These are phyloP conservation scores for Biscogniauxia mediterranea DNA, from an alignment of 2,329 filamentous ascomycete genomes.

Conservation along the genomic window DNA sequence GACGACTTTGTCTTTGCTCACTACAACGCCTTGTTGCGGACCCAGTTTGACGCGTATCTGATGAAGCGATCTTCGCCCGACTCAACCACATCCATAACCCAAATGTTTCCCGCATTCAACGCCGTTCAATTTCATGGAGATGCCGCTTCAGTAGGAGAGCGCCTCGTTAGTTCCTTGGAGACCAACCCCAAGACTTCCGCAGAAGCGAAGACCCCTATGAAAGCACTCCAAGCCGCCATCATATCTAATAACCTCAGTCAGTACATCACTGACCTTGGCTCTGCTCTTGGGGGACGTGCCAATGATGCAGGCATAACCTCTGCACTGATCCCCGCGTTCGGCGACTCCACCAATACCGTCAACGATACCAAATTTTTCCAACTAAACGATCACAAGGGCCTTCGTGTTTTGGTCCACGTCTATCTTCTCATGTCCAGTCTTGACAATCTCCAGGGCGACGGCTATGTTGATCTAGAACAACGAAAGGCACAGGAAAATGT, in stretches of 20 bases:
- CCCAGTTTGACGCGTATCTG: conserved; percentile 74
- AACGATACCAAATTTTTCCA: conserved; percentile 49
- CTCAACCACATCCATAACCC: conserved; percentile 51
- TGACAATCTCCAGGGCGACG: conserved; percentile 51
- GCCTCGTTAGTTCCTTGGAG: conserved; percentile 61
- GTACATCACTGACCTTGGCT: conserved; percentile 59
- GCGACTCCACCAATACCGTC: conserved; percentile 33
- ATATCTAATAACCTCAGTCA: conserved; percentile 61
- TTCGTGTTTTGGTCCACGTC: conserved; percentile 68
- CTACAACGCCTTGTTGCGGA: conserved; percentile 81
- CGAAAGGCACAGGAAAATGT: conserved; percentile 67
- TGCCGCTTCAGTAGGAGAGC: conserved; percentile 49
- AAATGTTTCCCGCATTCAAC: conserved; percentile 63
- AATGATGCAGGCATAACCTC: conserved; percentile 41
- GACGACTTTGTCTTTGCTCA: conserved; percentile 85
- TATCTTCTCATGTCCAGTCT: conserved; percentile 66
- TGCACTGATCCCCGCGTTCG: conserved; percentile 42
- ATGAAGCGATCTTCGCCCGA: conserved; percentile 53
- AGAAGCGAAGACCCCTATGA: conserved; percentile 65
- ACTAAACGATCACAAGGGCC: conserved; percentile 58
- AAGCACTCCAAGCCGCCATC: conserved; percentile 73
- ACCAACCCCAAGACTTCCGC: conserved; percentile 51
- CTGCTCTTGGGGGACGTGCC: conserved; percentile 48
- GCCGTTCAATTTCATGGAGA: conserved; percentile 62
- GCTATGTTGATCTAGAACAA: conserved; percentile 35